phyloP scores from a whole-genome alignment of 2,329 filamentous ascomycete species.

The Aquanectria penicillioides region DNA sequence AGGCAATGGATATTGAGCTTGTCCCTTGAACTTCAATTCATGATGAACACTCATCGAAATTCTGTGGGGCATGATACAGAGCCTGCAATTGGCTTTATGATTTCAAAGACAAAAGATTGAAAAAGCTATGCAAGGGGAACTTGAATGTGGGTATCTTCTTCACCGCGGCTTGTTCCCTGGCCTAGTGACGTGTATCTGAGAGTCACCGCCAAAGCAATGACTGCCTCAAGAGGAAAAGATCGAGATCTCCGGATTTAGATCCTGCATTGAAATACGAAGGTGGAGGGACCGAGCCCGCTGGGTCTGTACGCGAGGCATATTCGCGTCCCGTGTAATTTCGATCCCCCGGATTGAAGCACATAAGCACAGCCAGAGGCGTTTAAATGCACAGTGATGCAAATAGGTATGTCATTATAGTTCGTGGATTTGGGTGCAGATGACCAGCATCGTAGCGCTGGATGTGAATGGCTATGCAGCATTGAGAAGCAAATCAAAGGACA shows the following conservation, averaged over 20 bases:
- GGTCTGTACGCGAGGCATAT: constrained; percentile 22
- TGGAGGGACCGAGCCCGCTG: constrained; percentile 3
- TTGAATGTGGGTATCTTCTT: background rate
- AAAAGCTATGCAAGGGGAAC: background rate
- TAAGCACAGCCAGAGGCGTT: constrained; percentile 25
- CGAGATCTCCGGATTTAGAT: constrained; percentile 24
- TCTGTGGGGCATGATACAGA: too few relatives aligned
- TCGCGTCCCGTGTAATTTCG: constrained; percentile 29
- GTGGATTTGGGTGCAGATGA: background rate
- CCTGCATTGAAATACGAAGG: constrained; percentile 16
- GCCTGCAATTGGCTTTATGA: background rate
- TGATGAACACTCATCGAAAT: too few relatives aligned
- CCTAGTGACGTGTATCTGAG: constrained; percentile 27
- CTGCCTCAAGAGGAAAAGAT: constrained; percentile 22
- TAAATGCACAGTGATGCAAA: constrained; percentile 23
- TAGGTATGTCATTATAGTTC: constrained; percentile 20
- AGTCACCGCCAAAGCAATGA: constrained; percentile 15
- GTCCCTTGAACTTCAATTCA: too few relatives aligned
- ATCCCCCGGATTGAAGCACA: constrained; percentile 24
- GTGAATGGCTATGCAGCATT: too few relatives aligned
- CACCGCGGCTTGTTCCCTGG: background rate
- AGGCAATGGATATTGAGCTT: too few relatives aligned
- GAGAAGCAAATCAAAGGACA: too few relatives aligned
- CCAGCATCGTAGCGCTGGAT: too few relatives aligned
- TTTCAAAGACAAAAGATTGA: background rate